Conservation (phyloP, 148 eudicot species). For the Vaccinium macrocarpon region DNA sequence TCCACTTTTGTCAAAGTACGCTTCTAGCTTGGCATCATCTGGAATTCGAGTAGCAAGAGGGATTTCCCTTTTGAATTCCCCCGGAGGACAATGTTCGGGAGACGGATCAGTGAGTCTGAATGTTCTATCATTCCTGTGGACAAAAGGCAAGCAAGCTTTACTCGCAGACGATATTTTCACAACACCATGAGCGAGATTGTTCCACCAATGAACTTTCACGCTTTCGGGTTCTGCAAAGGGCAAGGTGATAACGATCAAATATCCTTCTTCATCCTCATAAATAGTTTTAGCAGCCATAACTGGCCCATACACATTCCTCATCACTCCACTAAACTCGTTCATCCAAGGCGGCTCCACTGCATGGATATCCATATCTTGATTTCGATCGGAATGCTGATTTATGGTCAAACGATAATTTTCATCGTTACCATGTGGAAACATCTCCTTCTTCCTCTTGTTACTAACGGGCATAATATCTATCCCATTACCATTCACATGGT, state of each 20-base stretch:
- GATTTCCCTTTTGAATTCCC: slow-evolving; percentile 71
- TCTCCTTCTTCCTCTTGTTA: slow-evolving; percentile 62
- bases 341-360: slow-evolving; percentile 50
- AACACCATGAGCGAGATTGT: slow-evolving; percentile 57
- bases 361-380: slow-evolving; percentile 39
- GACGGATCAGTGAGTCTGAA: slow-evolving; percentile 66
- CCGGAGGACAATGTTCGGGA: slow-evolving; percentile 82
- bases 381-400: slow-evolving; percentile 29
- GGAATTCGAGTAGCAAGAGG: slow-evolving; percentile 67
- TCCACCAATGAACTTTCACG: slow-evolving; percentile 84
- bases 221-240: slow-evolving; percentile 66
- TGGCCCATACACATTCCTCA: slow-evolving; percentile 66
- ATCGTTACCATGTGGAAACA: slow-evolving; percentile 38
- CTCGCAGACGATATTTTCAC: slow-evolving; percentile 66
- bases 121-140: slow-evolving; percentile 57
- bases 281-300: slow-evolving; percentile 73
- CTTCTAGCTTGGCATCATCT: slow-evolving; percentile 81
- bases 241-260: slow-evolving; percentile 50
- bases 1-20: slow-evolving; percentile 62
- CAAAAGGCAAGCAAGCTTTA: slow-evolving; percentile 53
- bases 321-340: slow-evolving; percentile 66
- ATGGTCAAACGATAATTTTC: slow-evolving; percentile 42
- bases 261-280: slow-evolving; percentile 78
- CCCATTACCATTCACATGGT: slow-evolving; percentile 39
- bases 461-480: slow-evolving; percentile 42